These are phyloP conservation scores for Pseudognaphalium luteoalbum DNA, from an alignment of 129 eudicot species.

Conservation along the genomic window DNA sequence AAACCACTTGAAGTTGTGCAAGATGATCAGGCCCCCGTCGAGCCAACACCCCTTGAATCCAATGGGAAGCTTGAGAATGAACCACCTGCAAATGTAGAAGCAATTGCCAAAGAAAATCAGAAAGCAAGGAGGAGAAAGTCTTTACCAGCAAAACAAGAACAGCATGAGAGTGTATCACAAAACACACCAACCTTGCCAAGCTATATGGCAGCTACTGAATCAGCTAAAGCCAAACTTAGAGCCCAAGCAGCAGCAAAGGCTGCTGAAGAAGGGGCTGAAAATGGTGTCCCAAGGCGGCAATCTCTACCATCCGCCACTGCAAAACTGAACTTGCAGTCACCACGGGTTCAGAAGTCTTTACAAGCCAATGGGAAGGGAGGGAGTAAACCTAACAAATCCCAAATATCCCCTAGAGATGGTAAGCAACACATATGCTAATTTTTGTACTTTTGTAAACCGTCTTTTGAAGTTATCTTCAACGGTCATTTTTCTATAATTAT, in stretches of 20 bases:
- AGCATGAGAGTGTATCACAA: conserved; percentile 54
- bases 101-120: conserved; percentile 53
- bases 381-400: conserved; percentile 52
- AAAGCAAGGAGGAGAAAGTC: conserved; percentile 73
- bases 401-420: conserved; percentile 80
- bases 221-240: conserved; percentile 94
- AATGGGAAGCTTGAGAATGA: conserved; percentile 39
- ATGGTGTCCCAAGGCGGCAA: conserved; percentile 66
- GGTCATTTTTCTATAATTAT: not conserved
- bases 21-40: conserved; percentile 37
- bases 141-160: conserved; percentile 67
- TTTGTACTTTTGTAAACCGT: not conserved
- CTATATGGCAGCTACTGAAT: conserved; percentile 91
- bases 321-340: conserved; percentile 60
- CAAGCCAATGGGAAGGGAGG: conserved; percentile 76
- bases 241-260: conserved; percentile 65
- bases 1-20: conserved; percentile 46
- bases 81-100: conserved; percentile 41
- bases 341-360: conserved; percentile 68
- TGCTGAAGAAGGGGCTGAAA: conserved; percentile 65
- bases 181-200: conserved; percentile 84
- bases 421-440: conserved; percentile 17
- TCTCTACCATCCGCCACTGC: conserved; percentile 74
- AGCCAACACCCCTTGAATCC: conserved; percentile 29
- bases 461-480: not conserved